phyloP scores from a whole-genome alignment of 441 rosid genomes.

The Daphne laureola region DNA sequence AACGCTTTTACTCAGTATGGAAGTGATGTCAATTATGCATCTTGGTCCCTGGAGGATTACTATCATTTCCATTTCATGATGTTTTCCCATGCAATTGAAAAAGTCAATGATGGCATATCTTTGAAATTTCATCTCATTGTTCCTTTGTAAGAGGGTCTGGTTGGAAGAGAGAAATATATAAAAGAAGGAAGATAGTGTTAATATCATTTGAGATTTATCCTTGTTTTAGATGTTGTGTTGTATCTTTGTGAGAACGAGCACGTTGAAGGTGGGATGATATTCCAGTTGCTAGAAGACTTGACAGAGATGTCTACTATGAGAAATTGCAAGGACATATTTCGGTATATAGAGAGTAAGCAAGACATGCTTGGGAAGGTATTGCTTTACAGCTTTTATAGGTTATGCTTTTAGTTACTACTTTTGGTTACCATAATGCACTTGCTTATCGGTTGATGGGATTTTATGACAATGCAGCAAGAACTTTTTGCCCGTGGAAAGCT shows the following conservation, averaged over 20 bases:
- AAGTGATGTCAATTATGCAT: no score
- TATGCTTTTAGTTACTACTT: neutral
- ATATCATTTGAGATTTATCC: constrained; percentile 9
- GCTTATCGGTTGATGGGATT: constrained; percentile 5
- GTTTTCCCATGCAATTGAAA: no score
- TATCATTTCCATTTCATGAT: no score
- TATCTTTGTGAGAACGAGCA: constrained; percentile 97
- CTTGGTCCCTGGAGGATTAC: no score
- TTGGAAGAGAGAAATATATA: no score
- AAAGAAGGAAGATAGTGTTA: no score
- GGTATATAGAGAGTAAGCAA: constrained; percentile 91
- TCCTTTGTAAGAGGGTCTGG: no score
- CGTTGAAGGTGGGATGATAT: constrained; percentile 98
- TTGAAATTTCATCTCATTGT: no score
- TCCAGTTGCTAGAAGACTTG: constrained; percentile 92
- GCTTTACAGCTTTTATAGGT: no score
- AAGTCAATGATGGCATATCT: no score
- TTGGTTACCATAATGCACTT: neutral
- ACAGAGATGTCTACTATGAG: constrained; percentile 98
- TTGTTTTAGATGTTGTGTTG: constrained; percentile 69
- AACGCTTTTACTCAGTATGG: no score
- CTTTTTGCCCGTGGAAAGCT: constrained; percentile 99
- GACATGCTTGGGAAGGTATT: constrained; percentile 84
- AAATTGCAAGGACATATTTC: constrained; percentile 89
- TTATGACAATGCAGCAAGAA: constrained; percentile 59